Percentiles rank a stretch among this genome's conserved stretches.
Evolutionary conservation across 148 eudicot species (phyloP).

Genomic region (Suaeda aralocaspica): DNA sequence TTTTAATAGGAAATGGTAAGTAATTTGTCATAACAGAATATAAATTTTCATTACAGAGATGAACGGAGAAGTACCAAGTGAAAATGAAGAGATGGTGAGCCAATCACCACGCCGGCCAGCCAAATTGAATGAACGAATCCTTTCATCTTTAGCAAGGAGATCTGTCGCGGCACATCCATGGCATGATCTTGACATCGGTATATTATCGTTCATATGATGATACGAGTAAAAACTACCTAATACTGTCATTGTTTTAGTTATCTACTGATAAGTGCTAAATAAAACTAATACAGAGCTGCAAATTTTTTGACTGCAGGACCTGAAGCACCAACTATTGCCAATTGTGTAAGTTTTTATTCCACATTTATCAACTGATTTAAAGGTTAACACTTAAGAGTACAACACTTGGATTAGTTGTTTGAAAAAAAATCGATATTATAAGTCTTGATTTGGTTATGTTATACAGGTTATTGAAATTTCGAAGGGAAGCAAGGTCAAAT

Average conservation of each 20-base stretch:
- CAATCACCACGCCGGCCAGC: slow-evolving; percentile 26
- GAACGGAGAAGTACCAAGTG: slow-evolving; percentile 14
- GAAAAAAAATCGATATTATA: no score
- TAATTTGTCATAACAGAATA: not conserved
- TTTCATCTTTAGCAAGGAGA: slow-evolving; percentile 60
- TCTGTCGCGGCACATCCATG: slow-evolving; percentile 81
- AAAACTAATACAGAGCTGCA: not conserved
- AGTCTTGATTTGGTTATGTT: not conserved
- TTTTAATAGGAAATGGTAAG: not conserved
- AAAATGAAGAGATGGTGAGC: slow-evolving; percentile 22
- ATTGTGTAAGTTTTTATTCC: slow-evolving; percentile 40
- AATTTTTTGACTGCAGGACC: slow-evolving; percentile 42
- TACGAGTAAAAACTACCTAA: not conserved
- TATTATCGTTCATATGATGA: not conserved
- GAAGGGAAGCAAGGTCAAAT: slow-evolving; percentile 79
- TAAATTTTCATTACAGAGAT: slow-evolving; percentile 20
- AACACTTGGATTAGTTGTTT: no score
- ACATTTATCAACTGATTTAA: no score
- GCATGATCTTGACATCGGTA: slow-evolving; percentile 83
- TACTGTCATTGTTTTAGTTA: not conserved
- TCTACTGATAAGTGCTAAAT: not conserved
- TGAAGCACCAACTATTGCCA: slow-evolving; percentile 57
- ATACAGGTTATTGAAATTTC: slow-evolving; percentile 66
- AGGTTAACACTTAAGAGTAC: no score
- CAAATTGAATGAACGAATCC: slow-evolving; percentile 48